Conservation (phyloP, 2,329 filamentous ascomycete species). For the Atkinsonella hypoxylon region DNA sequence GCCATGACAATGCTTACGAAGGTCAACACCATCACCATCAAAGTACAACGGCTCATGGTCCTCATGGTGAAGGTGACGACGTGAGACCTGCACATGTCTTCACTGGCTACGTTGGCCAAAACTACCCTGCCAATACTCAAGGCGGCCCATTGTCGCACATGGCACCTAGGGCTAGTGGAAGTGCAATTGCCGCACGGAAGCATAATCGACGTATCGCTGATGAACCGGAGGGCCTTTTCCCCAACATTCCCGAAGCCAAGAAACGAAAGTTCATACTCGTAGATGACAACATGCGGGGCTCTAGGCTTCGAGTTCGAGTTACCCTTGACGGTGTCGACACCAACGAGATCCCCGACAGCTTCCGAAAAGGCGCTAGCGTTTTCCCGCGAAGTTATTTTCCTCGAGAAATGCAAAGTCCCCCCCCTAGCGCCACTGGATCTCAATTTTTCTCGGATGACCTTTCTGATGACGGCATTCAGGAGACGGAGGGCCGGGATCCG, state of each 20-base stretch:
- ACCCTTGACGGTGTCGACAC: slow-evolving; percentile 90
- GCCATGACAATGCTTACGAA: slow-evolving; percentile 49
- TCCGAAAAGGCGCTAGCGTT: slow-evolving; percentile 80
- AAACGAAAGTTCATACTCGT: slow-evolving; percentile 95
- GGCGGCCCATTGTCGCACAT: slow-evolving; percentile 55
- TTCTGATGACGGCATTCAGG: slow-evolving; percentile 42
- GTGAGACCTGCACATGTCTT: slow-evolving; percentile 67
- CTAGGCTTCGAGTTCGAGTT: slow-evolving; percentile 76
- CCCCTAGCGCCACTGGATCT: slow-evolving; percentile 61
- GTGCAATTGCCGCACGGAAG: slow-evolving; percentile 24
- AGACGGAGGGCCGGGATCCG: slow-evolving; percentile 34
- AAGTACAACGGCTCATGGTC: slow-evolving; percentile 40
- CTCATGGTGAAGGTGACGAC: slow-evolving; percentile 43
- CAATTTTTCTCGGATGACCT: slow-evolving; percentile 61
- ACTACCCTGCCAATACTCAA: slow-evolving; percentile 35
- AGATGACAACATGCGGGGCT: slow-evolving; percentile 73
- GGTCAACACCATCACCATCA: slow-evolving; percentile 57
- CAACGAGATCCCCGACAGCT: slow-evolving; percentile 91
- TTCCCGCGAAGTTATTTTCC: slow-evolving; percentile 88
- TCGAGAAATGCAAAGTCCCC: slow-evolving; percentile 80
- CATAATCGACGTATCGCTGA: slow-evolving; percentile 36
- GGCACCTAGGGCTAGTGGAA: slow-evolving; percentile 20
- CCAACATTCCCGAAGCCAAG: slow-evolving; percentile 78
- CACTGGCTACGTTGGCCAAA: slow-evolving; percentile 53
- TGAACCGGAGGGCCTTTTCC: slow-evolving; percentile 63